phyloP scores from a whole-genome alignment of 371 early-diverging fungal species.

The Mortierella sp. region DNA sequence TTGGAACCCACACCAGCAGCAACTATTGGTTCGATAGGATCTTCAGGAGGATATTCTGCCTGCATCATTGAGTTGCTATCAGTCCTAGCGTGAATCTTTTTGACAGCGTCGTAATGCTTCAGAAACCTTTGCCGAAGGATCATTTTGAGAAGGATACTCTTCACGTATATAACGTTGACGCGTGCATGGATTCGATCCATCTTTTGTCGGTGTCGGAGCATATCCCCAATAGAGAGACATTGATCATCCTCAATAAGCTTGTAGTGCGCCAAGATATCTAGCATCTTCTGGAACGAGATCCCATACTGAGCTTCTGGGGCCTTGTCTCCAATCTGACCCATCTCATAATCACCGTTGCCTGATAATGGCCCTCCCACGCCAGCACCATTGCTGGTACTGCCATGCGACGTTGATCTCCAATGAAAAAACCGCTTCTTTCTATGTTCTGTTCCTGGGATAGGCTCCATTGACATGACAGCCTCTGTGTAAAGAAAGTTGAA shows the following conservation, averaged over 20 bases:
- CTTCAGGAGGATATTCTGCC: conserved; percentile 2
- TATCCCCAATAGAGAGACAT: conserved; percentile 50
- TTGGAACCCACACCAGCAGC: background rate
- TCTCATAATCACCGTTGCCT: conserved; percentile 22
- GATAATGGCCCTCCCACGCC: conserved; percentile 13
- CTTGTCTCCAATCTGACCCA: conserved; percentile 44
- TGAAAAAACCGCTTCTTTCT: conserved; percentile 44
- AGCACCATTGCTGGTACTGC: background rate
- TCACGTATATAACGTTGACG: conserved; percentile 34
- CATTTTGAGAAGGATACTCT: conserved; percentile 36
- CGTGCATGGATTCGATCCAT: conserved; percentile 55
- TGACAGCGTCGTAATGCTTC: conserved; percentile 30
- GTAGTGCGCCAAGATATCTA: conserved; percentile 68
- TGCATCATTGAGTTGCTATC: background rate
- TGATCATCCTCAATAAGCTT: conserved; percentile 66
- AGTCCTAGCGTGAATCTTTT: conserved; percentile 21
- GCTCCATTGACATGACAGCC: conserved; percentile 49
- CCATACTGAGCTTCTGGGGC: conserved; percentile 57
- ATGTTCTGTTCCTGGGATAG: conserved; percentile 45
- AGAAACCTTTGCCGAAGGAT: conserved; percentile 42
- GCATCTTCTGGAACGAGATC: conserved; percentile 72
- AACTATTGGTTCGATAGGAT: background rate
- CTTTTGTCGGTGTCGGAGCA: conserved; percentile 55
- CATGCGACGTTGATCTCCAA: conserved; percentile 39
- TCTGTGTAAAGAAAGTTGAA: conserved; percentile 58